A percentile compares a stretch with the other conserved stretches of the same genome.
These are phyloP conservation scores for Penicillium sp. DNA, from an alignment of 2,329 filamentous ascomycete genomes.

Conservation along the genomic window DNA sequence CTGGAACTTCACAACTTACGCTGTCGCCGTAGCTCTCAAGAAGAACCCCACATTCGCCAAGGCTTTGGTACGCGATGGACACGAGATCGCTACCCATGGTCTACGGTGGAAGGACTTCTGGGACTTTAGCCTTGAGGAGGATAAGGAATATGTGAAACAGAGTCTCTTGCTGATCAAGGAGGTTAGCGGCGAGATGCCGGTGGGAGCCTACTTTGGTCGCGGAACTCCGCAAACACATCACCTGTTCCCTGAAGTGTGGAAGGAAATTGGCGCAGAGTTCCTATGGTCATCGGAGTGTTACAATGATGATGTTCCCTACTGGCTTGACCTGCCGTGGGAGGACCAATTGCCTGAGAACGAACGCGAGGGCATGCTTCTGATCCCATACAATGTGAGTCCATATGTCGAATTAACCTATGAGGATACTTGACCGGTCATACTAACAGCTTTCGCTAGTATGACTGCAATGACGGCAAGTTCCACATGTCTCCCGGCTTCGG, in stretches of 20 bases:
- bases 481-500: conserved; percentile 46
- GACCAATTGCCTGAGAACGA: conserved; percentile 17
- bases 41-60: conserved; percentile 48
- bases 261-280: conserved; percentile 52
- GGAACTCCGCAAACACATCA: conserved; percentile 45
- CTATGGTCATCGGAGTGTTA: conserved; percentile 52
- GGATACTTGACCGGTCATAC: background rate
- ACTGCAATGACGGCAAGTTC: conserved; percentile 53
- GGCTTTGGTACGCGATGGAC: conserved; percentile 49
- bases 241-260: conserved; percentile 49
- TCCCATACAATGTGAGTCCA: background rate
- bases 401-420: background rate
- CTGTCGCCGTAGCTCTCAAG: conserved; percentile 47
- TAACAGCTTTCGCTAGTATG: background rate
- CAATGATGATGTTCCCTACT: conserved; percentile 55
- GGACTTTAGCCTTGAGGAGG: conserved; percentile 45
- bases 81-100: conserved; percentile 51
- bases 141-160: conserved; percentile 48
- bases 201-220: conserved; percentile 52
- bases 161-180: conserved; percentile 43
- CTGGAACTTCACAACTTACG: conserved; percentile 51
- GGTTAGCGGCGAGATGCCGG: conserved; percentile 47
- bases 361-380: conserved; percentile 40
- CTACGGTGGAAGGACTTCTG: conserved; percentile 54
- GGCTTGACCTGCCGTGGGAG: conserved; percentile 53